Conservation (phyloP, 2,329 filamentous ascomycete genomes). For the Sarocladium kiliense region DNA sequence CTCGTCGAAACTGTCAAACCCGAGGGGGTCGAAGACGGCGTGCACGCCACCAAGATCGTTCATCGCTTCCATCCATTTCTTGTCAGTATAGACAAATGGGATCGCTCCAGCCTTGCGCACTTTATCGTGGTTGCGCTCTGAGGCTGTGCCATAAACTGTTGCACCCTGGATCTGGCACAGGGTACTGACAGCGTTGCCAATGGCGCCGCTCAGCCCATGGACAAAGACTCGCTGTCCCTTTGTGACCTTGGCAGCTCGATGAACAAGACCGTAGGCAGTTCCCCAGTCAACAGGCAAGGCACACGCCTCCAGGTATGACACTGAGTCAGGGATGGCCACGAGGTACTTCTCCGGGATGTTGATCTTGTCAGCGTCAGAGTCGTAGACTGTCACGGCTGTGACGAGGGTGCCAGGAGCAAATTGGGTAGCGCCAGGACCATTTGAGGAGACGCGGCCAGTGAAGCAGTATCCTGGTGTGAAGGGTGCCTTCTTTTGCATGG, state of each 20-base stretch:
- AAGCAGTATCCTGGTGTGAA: conserved; percentile 45
- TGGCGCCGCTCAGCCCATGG: conserved; percentile 45
- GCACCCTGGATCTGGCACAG: conserved; percentile 39
- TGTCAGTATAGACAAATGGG: conserved; percentile 43
- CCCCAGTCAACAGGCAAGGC: conserved; percentile 41
- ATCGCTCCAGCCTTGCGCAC: conserved; percentile 32
- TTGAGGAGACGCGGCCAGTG: conserved; percentile 34
- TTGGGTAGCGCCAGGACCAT: conserved; percentile 28
- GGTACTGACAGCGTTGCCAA: conserved; percentile 37
- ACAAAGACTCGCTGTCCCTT: conserved; percentile 43
- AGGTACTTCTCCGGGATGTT: conserved; percentile 43
- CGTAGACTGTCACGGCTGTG: conserved; percentile 31
- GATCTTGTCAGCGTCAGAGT: conserved; percentile 37
- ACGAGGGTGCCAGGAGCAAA: conserved; percentile 30
- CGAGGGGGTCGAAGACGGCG: conserved; percentile 42
- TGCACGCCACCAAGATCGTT: conserved; percentile 39
- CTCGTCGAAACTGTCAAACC: conserved; percentile 46
- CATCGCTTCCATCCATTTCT: conserved; percentile 43
- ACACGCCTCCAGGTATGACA: conserved; percentile 35
- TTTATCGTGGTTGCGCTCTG: conserved; percentile 36
- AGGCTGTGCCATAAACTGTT: conserved; percentile 43
- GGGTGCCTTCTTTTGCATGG: conserved; percentile 37
- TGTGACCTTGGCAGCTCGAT: conserved; percentile 31
- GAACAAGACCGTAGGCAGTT: conserved; percentile 33
- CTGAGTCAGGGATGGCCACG: conserved; percentile 31